These are phyloP conservation scores for Megacollybia marginata DNA, from an alignment of 768 basidiomycete species.

Conservation along the genomic window DNA sequence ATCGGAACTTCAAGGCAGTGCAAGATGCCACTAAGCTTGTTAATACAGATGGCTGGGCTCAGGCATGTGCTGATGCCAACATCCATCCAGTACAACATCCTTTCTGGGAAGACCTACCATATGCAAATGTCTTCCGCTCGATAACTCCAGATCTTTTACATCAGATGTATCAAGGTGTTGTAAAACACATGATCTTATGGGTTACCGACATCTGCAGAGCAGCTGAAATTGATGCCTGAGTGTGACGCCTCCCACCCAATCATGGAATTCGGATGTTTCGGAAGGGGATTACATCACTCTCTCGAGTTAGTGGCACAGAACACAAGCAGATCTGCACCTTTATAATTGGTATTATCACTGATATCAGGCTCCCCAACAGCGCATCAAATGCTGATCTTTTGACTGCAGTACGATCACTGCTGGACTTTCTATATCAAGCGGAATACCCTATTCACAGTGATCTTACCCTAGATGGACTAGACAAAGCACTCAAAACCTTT, in stretches of 20 bases:
- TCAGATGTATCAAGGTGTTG: background rate
- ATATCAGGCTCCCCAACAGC: conserved; percentile 10
- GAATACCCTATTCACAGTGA: too few relatives aligned
- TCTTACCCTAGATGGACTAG: conserved; percentile 21
- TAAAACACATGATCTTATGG: conserved; percentile 28
- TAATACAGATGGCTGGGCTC: conserved; percentile 2
- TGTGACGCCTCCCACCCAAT: too few relatives aligned
- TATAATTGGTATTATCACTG: conserved; percentile 22
- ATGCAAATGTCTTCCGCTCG: too few relatives aligned
- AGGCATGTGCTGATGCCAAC: conserved; percentile 5
- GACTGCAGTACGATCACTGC: too few relatives aligned
- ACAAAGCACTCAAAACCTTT: conserved; percentile 21
- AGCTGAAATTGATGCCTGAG: conserved; percentile 27
- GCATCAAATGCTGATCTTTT: too few relatives aligned
- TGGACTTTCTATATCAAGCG: too few relatives aligned
- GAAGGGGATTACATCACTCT: too few relatives aligned
- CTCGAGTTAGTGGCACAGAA: too few relatives aligned
- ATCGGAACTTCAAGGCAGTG: conserved; percentile 17
- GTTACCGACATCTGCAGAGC: conserved; percentile 14
- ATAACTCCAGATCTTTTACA: background rate
- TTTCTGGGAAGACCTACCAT: too few relatives aligned
- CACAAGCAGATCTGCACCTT: too few relatives aligned
- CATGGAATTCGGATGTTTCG: too few relatives aligned
- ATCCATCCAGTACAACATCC: conserved; percentile 13
- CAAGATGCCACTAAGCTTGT: conserved; percentile 6